Percentiles rank a stretch among this genome's conserved stretches.
phyloP scores from a whole-genome alignment of 2,329 filamentous ascomycete genomes.

The Cladophialophora bantiana region DNA sequence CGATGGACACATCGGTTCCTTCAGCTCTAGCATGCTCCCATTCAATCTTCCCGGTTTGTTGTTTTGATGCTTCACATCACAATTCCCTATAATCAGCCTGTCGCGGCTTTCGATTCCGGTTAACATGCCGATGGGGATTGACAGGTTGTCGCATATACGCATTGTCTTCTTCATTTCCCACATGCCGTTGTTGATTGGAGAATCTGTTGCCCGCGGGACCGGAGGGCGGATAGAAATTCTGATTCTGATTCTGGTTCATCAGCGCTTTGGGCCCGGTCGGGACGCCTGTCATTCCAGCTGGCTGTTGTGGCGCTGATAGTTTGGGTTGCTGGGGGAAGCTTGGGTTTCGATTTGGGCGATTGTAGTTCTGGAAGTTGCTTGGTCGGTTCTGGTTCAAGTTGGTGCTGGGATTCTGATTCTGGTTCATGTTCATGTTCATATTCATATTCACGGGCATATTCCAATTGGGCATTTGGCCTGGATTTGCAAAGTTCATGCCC shows the following conservation, averaged over 20 bases:
- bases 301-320: constrained; percentile 42
- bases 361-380: constrained; percentile 43
- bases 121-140: constrained; percentile 89
- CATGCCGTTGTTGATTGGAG: constrained; percentile 65
- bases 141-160: constrained; percentile 96
- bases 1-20: neutral
- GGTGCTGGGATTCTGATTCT: constrained; percentile 30
- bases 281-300: constrained; percentile 39
- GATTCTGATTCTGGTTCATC: constrained; percentile 22
- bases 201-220: constrained; percentile 50
- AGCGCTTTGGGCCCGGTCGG: constrained; percentile 40
- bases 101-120: constrained; percentile 73
- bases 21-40: neutral
- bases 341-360: constrained; percentile 26
- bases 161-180: constrained; percentile 75
- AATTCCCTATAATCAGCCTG: constrained; percentile 92
- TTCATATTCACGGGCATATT: constrained; percentile 43
- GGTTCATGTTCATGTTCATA: constrained; percentile 43
- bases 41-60: neutral
- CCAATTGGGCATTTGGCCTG: constrained; percentile 40
- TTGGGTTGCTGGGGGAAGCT: constrained; percentile 32
- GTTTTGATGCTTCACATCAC: neutral
- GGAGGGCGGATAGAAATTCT: constrained; percentile 33
- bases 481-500: constrained; percentile 42
- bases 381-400: constrained; percentile 45